Evolutionary conservation across 2,329 filamentous ascomycete species (phyloP).

Genomic region (Fusarium sp.): DNA sequence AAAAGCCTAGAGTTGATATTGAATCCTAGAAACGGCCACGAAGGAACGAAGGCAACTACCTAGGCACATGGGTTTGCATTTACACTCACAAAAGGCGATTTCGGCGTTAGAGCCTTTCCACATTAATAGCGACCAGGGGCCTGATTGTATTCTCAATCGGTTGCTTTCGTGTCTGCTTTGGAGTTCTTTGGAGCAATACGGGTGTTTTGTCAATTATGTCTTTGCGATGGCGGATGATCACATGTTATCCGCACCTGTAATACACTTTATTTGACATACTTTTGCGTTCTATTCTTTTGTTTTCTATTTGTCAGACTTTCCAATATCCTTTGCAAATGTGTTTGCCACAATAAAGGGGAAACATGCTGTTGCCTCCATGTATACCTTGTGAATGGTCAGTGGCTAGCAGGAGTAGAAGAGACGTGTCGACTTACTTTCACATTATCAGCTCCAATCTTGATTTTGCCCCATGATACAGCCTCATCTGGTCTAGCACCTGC

Average conservation of each 20-base stretch:
- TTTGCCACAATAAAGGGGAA: constrained; percentile 75
- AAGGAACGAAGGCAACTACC: background rate
- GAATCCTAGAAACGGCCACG: background rate
- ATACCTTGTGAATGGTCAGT: constrained; percentile 57
- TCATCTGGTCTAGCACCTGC: constrained; percentile 95
- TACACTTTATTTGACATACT: background rate
- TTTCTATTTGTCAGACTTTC: constrained; percentile 22
- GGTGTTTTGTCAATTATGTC: background rate
- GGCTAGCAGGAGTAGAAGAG: background rate
- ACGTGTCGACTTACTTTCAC: constrained; percentile 75
- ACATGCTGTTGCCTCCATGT: constrained; percentile 71
- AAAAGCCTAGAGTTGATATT: background rate
- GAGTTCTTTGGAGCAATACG: background rate
- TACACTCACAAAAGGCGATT: background rate
- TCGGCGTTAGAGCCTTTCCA: background rate
- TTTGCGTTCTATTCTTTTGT: background rate
- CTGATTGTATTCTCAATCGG: background rate
- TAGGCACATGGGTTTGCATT: background rate
- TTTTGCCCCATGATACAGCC: constrained; percentile 98
- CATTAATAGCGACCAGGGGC: background rate
- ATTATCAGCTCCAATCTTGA: constrained; percentile 85
- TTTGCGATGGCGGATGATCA: background rate
- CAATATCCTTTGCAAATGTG: constrained; percentile 68
- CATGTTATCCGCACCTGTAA: background rate
- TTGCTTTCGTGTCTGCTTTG: background rate